Evolutionary conservation across 352 stramenopile genomes (phyloP).

Genomic region (Pythium myriotylum): DNA sequence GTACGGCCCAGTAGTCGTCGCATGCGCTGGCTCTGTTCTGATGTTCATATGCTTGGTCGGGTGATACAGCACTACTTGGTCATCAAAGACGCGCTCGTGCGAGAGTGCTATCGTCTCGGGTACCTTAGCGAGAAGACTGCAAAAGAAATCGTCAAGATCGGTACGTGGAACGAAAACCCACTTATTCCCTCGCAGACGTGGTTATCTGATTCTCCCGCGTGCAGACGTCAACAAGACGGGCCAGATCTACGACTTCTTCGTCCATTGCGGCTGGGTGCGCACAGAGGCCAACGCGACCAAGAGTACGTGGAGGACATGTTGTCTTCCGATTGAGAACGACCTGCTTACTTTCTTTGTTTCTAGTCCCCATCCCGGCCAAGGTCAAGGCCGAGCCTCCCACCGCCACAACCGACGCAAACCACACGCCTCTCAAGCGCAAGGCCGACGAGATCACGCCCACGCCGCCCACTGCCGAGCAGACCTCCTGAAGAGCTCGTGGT

Average conservation of each 20-base stretch:
- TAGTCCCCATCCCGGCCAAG: constrained; percentile 20
- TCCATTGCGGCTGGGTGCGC: constrained; percentile 88
- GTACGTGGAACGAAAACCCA: constrained; percentile 47
- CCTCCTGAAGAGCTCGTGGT: constrained; percentile 9
- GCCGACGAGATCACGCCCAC: constrained; percentile 43
- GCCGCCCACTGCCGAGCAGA: constrained; percentile 3
- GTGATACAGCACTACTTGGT: constrained; percentile 88
- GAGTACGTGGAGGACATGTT: constrained; percentile 33
- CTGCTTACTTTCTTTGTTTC: constrained; percentile 1
- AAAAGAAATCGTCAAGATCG: constrained; percentile 92
- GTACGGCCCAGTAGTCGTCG: constrained; percentile 24
- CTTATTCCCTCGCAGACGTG: too few species aligned
- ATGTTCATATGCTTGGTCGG: too few species aligned
- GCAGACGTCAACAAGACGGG: constrained; percentile 85
- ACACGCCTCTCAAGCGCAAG: constrained; percentile 57
- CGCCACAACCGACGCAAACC: not conserved
- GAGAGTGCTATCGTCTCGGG: constrained; percentile 79
- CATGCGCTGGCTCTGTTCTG: too few species aligned
- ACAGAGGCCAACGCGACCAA: constrained; percentile 55
- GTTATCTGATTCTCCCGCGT: too few species aligned
- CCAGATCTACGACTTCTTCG: constrained; percentile 90
- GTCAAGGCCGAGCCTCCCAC: constrained; percentile 10
- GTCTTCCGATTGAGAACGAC: not conserved
- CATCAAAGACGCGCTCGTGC: constrained; percentile 95
- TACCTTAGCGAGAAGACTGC: constrained; percentile 77